These are phyloP conservation scores for Colletotrichum limetticola DNA, from an alignment of 2,329 filamentous ascomycete genomes.

Conservation along the genomic window DNA sequence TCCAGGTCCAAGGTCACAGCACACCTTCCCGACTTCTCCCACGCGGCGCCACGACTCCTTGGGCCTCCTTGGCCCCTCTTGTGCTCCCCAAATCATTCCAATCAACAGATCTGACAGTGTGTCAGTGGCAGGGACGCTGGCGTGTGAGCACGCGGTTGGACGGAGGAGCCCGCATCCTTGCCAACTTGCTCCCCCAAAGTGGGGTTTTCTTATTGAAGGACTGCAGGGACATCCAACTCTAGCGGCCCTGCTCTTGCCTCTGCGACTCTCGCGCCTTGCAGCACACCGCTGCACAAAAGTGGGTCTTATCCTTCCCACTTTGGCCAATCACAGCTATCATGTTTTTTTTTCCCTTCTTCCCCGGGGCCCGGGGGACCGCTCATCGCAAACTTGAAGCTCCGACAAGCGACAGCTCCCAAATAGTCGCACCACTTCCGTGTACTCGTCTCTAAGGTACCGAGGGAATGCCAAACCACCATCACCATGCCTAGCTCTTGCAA, in stretches of 20 bases:
- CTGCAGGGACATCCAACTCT: slow-evolving; percentile 20
- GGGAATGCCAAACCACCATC: slow-evolving; percentile 36
- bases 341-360: neutral
- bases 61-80: neutral
- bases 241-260: slow-evolving; percentile 4
- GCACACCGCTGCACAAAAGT: slow-evolving; percentile 23
- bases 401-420: slow-evolving; percentile 22
- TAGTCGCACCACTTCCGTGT: slow-evolving; percentile 24
- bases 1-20: slow-evolving; percentile 23
- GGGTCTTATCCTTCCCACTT: neutral
- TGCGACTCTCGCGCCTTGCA: slow-evolving; percentile 26
- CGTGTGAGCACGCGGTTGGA: slow-evolving; percentile 27
- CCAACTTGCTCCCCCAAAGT: neutral
- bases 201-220: slow-evolving; percentile 16
- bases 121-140: slow-evolving; percentile 9
- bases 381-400: slow-evolving; percentile 39
- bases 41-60: neutral
- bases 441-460: slow-evolving; percentile 1
- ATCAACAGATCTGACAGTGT: slow-evolving; percentile 13
- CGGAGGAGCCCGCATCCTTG: slow-evolving; percentile 8
- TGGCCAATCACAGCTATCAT: slow-evolving; percentile 14
- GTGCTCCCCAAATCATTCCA: neutral
- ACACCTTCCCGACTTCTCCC: neutral
- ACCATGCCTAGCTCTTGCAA: slow-evolving; percentile 95
- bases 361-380: neutral